Percentiles rank a stretch among this genome's conserved stretches.
phyloP scores from a whole-genome alignment of 148 eudicot genomes.

The Fagopyrum tataricum region DNA sequence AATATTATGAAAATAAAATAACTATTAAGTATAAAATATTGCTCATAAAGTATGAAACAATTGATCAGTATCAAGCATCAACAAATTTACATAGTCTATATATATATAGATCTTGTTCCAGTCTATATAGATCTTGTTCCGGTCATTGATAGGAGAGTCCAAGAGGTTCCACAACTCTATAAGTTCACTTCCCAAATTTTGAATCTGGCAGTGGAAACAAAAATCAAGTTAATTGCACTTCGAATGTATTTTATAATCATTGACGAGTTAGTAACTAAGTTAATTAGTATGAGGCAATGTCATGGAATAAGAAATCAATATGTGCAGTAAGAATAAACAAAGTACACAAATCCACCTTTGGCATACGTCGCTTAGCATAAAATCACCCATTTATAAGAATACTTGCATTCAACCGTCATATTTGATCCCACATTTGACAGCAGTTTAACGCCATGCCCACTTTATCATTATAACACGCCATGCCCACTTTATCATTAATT shows the following conservation, averaged over 20 bases:
- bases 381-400: background rate
- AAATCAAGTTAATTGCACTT: background rate
- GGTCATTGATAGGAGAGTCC: slow-evolving; percentile 43
- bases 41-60: too few relatives aligned
- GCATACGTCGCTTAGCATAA: background rate
- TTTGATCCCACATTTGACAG: background rate
- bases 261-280: background rate
- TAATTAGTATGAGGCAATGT: background rate
- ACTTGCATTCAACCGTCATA: background rate
- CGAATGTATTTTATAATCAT: background rate
- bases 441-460: background rate
- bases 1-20: too few relatives aligned
- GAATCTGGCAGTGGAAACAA: slow-evolving; percentile 33
- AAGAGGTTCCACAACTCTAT: slow-evolving; percentile 68
- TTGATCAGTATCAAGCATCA: too few relatives aligned
- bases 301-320: background rate
- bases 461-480: background rate
- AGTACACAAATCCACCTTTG: background rate
- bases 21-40: too few relatives aligned
- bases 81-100: too few relatives aligned
- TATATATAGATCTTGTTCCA: too few relatives aligned
- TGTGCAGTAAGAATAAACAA: background rate
- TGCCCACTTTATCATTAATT: too few relatives aligned
- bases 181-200: slow-evolving; percentile 54
- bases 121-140: too few relatives aligned